These are phyloP conservation scores for Wickerhamiella occidentalis DNA, from an alignment of 805 yeast species.

Conservation along the genomic window DNA sequence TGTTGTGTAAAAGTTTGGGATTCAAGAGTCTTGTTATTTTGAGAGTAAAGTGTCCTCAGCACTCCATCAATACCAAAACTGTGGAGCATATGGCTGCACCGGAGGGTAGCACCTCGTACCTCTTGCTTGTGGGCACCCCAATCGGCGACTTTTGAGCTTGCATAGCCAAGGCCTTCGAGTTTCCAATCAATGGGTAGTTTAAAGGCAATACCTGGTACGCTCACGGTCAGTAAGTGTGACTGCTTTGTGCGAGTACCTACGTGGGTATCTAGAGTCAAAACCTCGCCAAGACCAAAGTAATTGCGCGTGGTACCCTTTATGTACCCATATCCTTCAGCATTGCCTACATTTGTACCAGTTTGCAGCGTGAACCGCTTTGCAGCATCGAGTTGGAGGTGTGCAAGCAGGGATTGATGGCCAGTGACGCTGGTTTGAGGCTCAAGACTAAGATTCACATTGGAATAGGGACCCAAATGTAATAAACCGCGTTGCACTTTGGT, in stretches of 20 bases:
- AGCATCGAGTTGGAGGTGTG: constrained; percentile 18
- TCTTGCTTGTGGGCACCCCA: constrained; percentile 46
- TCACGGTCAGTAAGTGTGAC: constrained; percentile 41
- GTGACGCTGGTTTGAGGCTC: neutral
- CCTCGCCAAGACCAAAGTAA: constrained; percentile 59
- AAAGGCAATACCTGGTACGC: constrained; percentile 38
- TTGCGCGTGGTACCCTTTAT: constrained; percentile 56
- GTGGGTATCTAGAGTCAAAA: constrained; percentile 42
- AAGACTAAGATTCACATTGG: neutral
- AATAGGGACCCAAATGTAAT: constrained; percentile 2
- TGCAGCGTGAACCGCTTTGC: constrained; percentile 65
- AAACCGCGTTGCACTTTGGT: constrained; percentile 20
- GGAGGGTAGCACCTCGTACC: constrained; percentile 34
- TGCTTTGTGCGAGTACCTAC: constrained; percentile 50
- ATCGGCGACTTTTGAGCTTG: constrained; percentile 39
- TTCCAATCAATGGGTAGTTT: constrained; percentile 34
- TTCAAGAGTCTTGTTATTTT: constrained; percentile 37
- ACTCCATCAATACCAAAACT: constrained; percentile 49
- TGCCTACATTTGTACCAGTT: constrained; percentile 92
- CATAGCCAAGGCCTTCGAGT: constrained; percentile 40
- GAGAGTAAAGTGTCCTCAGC: constrained; percentile 43
- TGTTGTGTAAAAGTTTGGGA: constrained; percentile 36
- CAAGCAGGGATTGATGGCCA: constrained; percentile 12
- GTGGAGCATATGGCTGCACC: constrained; percentile 30
- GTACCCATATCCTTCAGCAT: constrained; percentile 94